Conservation (phyloP, 805 yeast species). For the Lipomyces kockii region DNA sequence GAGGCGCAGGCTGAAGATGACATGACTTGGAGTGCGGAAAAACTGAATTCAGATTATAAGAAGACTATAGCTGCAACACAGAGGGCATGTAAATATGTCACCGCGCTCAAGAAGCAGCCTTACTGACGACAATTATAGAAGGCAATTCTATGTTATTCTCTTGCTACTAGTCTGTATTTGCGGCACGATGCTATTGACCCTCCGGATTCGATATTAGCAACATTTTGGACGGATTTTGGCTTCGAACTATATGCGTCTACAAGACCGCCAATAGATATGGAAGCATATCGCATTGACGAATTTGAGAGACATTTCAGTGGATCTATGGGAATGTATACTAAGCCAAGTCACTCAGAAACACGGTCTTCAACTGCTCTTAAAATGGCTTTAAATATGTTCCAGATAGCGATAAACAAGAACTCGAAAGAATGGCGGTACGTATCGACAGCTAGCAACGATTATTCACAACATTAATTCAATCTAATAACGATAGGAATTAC, state of each 20-base stretch:
- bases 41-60: constrained; percentile 67
- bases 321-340: constrained; percentile 37
- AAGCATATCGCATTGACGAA: constrained; percentile 54
- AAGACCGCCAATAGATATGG: constrained; percentile 48
- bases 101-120: constrained; percentile 44
- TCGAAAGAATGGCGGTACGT: constrained; percentile 58
- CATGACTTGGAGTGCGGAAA: constrained; percentile 89
- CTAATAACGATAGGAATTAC: constrained; percentile 45
- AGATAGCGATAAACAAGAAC: constrained; percentile 53
- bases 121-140: constrained; percentile 4
- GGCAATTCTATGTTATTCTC: constrained; percentile 65
- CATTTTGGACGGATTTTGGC: constrained; percentile 52
- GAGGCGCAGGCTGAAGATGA: constrained; percentile 85
- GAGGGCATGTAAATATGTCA: constrained; percentile 49
- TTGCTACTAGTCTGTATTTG: constrained; percentile 61
- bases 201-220: constrained; percentile 54
- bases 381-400: constrained; percentile 52
- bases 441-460: background rate
- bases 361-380: constrained; percentile 42
- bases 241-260: constrained; percentile 55
- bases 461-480: background rate
- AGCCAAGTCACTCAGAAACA: constrained; percentile 20
- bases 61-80: constrained; percentile 65
- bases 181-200: constrained; percentile 40
- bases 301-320: constrained; percentile 53